Percentiles rank a stretch among this genome's conserved stretches.
Evolutionary conservation across 2,329 filamentous ascomycete species (phyloP).

Genomic region (Penicillium sp.): DNA sequence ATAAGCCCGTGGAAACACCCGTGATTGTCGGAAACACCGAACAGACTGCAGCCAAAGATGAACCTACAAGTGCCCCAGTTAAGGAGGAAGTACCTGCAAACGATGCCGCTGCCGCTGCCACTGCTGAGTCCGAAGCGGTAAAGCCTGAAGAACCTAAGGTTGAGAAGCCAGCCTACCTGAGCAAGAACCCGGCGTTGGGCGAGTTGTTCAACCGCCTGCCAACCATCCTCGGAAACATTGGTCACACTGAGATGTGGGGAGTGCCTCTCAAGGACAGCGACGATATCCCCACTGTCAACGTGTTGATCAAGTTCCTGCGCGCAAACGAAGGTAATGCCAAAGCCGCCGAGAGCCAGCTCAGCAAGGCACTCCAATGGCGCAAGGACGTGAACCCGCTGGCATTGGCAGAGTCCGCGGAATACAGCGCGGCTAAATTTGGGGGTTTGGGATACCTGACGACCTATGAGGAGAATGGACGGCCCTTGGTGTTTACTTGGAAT

Average conservation of each 20-base stretch:
- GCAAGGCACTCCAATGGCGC: constrained; percentile 77
- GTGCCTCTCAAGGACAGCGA: constrained; percentile 58
- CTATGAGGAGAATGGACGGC: constrained; percentile 56
- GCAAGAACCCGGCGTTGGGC: constrained; percentile 46
- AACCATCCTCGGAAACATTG: constrained; percentile 55
- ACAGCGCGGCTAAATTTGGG: constrained; percentile 67
- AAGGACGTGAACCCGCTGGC: constrained; percentile 70
- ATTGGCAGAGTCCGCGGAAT: constrained; percentile 60
- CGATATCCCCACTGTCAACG: constrained; percentile 73
- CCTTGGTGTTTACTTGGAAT: constrained; percentile 79
- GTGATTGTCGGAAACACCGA: constrained; percentile 7
- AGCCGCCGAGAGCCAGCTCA: constrained; percentile 74
- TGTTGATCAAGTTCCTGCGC: constrained; percentile 90
- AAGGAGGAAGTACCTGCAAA: background rate
- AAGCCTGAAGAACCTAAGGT: constrained; percentile 23
- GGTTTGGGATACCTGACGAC: constrained; percentile 77
- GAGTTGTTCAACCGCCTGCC: constrained; percentile 59
- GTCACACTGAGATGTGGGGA: constrained; percentile 82
- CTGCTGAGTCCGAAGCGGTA: constrained; percentile 12
- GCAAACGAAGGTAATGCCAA: constrained; percentile 76
- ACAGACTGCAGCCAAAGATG: constrained; percentile 1
- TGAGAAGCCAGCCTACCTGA: constrained; percentile 36
- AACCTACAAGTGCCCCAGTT: background rate
- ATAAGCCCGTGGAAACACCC: constrained; percentile 13
- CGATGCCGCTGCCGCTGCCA: constrained; percentile 3